A percentile compares a stretch with the other conserved stretches of the same genome.
These are phyloP conservation scores for Boletellus deceptivus DNA, from an alignment of 1,284 basidiomycete genomes.

Conservation along the genomic window DNA sequence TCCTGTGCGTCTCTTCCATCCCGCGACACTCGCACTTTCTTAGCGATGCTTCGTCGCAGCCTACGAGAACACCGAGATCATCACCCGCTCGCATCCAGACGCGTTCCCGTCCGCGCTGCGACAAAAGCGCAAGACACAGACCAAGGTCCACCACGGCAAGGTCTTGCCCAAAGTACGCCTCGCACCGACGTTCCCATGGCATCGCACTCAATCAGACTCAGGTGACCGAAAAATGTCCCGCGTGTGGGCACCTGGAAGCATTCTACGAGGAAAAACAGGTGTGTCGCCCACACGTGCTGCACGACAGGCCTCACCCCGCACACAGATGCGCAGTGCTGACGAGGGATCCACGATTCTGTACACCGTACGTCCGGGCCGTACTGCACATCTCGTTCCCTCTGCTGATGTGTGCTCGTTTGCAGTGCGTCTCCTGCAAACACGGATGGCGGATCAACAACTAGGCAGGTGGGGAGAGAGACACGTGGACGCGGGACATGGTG, in stretches of 20 bases:
- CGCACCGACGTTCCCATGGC: neutral
- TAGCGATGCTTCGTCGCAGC: slow-evolving; percentile 47
- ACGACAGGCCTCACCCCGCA: neutral
- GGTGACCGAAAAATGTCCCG: slow-evolving; percentile 92
- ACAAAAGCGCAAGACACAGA: slow-evolving; percentile 90
- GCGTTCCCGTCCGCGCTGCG: slow-evolving; percentile 91
- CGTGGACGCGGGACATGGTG: neutral
- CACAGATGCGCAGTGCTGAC: slow-evolving; percentile 81
- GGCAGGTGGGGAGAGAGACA: neutral
- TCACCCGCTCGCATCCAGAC: slow-evolving; percentile 87
- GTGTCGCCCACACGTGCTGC: slow-evolving; percentile 17
- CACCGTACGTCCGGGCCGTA: slow-evolving; percentile 46
- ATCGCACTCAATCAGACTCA: slow-evolving; percentile 33
- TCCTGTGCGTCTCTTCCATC: slow-evolving; percentile 57
- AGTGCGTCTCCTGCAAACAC: slow-evolving; percentile 72
- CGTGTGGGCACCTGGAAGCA: slow-evolving; percentile 81
- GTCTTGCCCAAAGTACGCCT: slow-evolving; percentile 66
- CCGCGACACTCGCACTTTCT: neutral
- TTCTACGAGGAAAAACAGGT: slow-evolving; percentile 80
- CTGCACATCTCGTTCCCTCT: slow-evolving; percentile 1
- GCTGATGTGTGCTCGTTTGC: slow-evolving; percentile 9
- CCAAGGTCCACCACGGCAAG: slow-evolving; percentile 73
- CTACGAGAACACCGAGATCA: slow-evolving; percentile 90
- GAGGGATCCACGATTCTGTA: slow-evolving; percentile 88
- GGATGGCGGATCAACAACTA: slow-evolving; percentile 80